Base-by-base conservation (phyloP, 306 rosid genomes). In the Castanea crenata region DNA sequence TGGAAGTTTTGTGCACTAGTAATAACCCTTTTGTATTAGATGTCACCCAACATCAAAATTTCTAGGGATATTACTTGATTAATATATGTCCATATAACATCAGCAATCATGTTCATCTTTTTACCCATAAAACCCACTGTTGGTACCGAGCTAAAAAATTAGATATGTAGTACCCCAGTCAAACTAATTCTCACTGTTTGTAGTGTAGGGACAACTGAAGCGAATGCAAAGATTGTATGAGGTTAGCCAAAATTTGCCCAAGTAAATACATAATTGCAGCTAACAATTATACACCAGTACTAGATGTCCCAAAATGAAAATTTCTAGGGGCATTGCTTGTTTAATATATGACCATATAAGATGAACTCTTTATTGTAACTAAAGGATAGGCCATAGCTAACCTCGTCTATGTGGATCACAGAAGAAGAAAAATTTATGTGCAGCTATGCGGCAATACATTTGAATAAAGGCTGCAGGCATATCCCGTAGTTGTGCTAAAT, bases 381-480 rank as follows among this genome's bases (percentile, higher is more conserved):
- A 78, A 65, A 72, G 67, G 83, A 83, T 76, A 79, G 75, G 80
- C 55, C 79, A 83, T 73, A 63, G 79, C 93, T 83, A 79, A 95
- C 99, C 99, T 91, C 99, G 94, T 83, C 98, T 91, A 79, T 93
- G 89, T 81, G 99, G 96, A 82, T 95, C 99, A 69, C 99, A 95
- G 83, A 95, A 93, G 96, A 95, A 95, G 87, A 93, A 95, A 88
- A 95, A 95, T 83, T 95, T 95, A 83, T 87, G 96, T 56, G 99
- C 96, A 64, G 99, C 99, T 81, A 95, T 95, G 74, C 96, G 96
- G 81, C 99, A 93, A 81, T 95, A 95, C 88, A 88, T 95, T 80
- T 82, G 89, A 80, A 83, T 76, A 83, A 95, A 93, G 78, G 87
- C 87, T 58, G 87, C 49, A 16, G 91, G 89, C 89, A 95, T 95